Percentiles rank a stretch among this genome's conserved stretches.
These are phyloP conservation scores for Candida loeiensis DNA, from an alignment of 805 yeast species.

Conservation along the genomic window DNA sequence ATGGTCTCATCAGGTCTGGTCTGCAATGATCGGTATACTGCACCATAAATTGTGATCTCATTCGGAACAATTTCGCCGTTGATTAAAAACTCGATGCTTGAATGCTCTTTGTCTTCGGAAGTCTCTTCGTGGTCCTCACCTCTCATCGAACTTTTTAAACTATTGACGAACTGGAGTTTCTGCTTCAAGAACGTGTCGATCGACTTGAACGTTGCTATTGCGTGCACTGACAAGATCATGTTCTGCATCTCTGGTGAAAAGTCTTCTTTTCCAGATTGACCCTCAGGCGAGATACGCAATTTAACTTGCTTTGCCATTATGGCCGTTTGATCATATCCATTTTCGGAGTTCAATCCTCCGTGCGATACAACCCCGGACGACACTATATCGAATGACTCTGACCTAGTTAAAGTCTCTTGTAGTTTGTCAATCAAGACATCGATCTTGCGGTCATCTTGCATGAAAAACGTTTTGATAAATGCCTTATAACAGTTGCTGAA, in stretches of 20 bases:
- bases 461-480: constrained; percentile 42
- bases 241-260: constrained; percentile 24
- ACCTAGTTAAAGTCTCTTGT: constrained; percentile 70
- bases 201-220: constrained; percentile 57
- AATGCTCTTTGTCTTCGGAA: constrained; percentile 13
- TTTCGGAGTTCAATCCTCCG: neutral
- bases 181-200: constrained; percentile 46
- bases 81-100: constrained; percentile 51
- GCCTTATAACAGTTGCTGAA: constrained; percentile 38
- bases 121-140: constrained; percentile 13
- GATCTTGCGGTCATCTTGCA: constrained; percentile 24
- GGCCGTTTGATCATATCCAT: constrained; percentile 41
- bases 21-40: constrained; percentile 53
- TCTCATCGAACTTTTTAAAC: constrained; percentile 7
- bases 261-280: constrained; percentile 8
- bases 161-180: constrained; percentile 32
- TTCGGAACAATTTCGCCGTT: constrained; percentile 56
- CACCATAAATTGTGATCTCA: constrained; percentile 75
- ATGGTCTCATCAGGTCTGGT: constrained; percentile 34
- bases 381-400: constrained; percentile 67
- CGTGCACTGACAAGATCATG: constrained; percentile 50
- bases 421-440: constrained; percentile 51
- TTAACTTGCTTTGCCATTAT: constrained; percentile 71
- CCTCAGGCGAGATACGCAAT: constrained; percentile 42
- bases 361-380: constrained; percentile 37